phyloP scores from a whole-genome alignment of 805 yeast genomes.

The Saturnispora sanitii region DNA sequence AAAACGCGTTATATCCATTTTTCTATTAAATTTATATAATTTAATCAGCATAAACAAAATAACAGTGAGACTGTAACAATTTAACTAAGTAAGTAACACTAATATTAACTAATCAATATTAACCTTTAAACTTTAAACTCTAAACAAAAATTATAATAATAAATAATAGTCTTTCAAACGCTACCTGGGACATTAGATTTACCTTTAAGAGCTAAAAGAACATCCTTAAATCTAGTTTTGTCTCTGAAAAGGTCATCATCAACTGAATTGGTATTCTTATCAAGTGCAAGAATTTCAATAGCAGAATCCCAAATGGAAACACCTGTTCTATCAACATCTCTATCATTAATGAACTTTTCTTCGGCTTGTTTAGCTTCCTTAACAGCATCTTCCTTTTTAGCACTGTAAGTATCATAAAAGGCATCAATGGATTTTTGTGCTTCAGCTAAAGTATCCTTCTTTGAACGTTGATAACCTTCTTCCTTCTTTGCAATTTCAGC shows the following conservation, averaged over 20 bases:
- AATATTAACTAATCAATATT: too few species aligned
- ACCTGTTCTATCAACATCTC: constrained; percentile 52
- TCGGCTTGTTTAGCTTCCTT: constrained; percentile 59
- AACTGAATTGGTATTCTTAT: constrained; percentile 28
- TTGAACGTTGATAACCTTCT: constrained; percentile 51
- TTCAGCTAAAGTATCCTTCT: constrained; percentile 55
- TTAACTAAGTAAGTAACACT: too few species aligned
- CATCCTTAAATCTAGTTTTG: constrained; percentile 42
- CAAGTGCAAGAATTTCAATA: constrained; percentile 33
- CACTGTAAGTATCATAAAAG: constrained; percentile 83
- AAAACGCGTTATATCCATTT: too few species aligned
- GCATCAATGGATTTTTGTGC: constrained; percentile 83
- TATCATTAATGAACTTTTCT: constrained; percentile 56
- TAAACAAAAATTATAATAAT: too few species aligned
- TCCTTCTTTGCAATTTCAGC: constrained; percentile 76
- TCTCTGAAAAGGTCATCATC: constrained; percentile 32
- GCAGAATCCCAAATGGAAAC: constrained; percentile 50
- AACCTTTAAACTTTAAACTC: too few species aligned
- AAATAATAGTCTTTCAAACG: constrained; percentile 1
- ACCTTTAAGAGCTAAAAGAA: constrained; percentile 44
- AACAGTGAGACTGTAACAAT: too few species aligned
- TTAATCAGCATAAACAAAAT: too few species aligned
- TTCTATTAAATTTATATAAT: too few species aligned
- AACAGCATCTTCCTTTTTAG: constrained; percentile 63
- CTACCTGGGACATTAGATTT: constrained; percentile 50